Evolutionary conservation across 2,329 filamentous ascomycete species (phyloP).

Genomic region (Microcyclosporella mali): DNA sequence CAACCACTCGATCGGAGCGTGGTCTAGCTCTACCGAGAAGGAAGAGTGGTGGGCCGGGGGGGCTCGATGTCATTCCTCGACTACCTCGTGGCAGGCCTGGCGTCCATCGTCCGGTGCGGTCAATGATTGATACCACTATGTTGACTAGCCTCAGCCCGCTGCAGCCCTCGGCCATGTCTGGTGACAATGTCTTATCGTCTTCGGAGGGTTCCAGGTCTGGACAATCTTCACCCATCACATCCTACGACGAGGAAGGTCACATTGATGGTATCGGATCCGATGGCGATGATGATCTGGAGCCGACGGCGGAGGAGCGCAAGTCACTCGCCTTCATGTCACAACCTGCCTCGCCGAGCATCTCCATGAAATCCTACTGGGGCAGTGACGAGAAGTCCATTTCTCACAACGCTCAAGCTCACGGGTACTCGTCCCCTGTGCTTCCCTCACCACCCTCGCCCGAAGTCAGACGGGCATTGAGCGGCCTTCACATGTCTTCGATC

Average conservation of each 20-base stretch:
- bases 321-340: conserved; percentile 17
- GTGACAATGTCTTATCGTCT: conserved; percentile 13
- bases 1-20: conserved; percentile 16
- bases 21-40: conserved; percentile 7
- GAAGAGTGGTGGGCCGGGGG: conserved; percentile 5
- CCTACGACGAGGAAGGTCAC: conserved; percentile 19
- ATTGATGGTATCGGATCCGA: conserved; percentile 10
- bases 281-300: conserved; percentile 1
- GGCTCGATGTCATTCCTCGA: conserved; percentile 6
- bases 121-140: conserved; percentile 12
- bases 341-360: conserved; percentile 18
- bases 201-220: conserved; percentile 19
- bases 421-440: background rate
- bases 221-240: conserved; percentile 18
- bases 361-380: conserved; percentile 16
- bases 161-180: background rate
- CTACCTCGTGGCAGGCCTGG: conserved; percentile 9
- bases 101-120: conserved; percentile 11
- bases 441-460: conserved; percentile 12
- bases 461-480: conserved; percentile 8
- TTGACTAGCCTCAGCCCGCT: background rate
- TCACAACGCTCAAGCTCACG: background rate
- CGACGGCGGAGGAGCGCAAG: conserved; percentile 2
- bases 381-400: background rate
- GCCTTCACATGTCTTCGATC: conserved; percentile 16